Evolutionary conservation across 73 alveolate genomes (phyloP).

Genomic region (Uronychia binucleata): DNA sequence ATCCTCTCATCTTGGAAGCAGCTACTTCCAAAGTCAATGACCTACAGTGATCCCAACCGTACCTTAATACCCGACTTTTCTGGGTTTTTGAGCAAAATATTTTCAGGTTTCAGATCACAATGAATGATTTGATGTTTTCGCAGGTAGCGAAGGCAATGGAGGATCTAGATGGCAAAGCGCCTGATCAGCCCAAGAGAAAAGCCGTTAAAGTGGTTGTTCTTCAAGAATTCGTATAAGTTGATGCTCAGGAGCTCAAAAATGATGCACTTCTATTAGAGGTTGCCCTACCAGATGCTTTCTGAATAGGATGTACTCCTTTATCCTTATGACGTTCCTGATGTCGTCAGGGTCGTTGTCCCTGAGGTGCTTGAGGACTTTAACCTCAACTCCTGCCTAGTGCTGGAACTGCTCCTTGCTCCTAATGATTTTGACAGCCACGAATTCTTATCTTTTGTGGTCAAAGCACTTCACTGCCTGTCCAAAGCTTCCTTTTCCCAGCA

Average conservation of each 20-base stretch:
- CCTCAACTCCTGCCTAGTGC: conserved; percentile 57
- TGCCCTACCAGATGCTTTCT: conserved; percentile 62
- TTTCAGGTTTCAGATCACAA: conserved; percentile 96
- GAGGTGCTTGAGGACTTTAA: conserved; percentile 38
- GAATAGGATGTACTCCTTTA: conserved; percentile 53
- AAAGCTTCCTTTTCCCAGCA: conserved; percentile 67
- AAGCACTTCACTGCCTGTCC: conserved; percentile 64
- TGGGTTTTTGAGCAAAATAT: conserved; percentile 74
- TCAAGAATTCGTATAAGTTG: conserved; percentile 91
- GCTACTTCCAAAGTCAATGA: conserved; percentile 92
- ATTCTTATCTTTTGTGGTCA: conserved; percentile 67
- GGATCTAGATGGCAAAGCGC: conserved; percentile 90
- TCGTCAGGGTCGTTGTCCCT: conserved; percentile 68
- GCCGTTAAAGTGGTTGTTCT: conserved; percentile 84
- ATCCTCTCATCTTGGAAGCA: conserved; percentile 67
- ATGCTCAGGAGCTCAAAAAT: conserved; percentile 51
- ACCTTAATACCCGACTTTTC: conserved; percentile 77
- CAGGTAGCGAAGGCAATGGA: conserved; percentile 71
- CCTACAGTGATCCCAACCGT: not conserved
- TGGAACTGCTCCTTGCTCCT: conserved; percentile 67
- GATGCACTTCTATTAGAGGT: conserved; percentile 8
- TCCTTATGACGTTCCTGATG: conserved; percentile 48
- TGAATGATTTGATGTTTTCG: conserved; percentile 73
- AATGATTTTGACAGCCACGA: conserved; percentile 89
- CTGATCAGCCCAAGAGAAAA: conserved; percentile 77